Percentiles rank a stretch among this genome's conserved stretches.
These are phyloP conservation scores for Metarhizium guizhouense DNA, from an alignment of 2,329 filamentous ascomycete species.

Conservation along the genomic window DNA sequence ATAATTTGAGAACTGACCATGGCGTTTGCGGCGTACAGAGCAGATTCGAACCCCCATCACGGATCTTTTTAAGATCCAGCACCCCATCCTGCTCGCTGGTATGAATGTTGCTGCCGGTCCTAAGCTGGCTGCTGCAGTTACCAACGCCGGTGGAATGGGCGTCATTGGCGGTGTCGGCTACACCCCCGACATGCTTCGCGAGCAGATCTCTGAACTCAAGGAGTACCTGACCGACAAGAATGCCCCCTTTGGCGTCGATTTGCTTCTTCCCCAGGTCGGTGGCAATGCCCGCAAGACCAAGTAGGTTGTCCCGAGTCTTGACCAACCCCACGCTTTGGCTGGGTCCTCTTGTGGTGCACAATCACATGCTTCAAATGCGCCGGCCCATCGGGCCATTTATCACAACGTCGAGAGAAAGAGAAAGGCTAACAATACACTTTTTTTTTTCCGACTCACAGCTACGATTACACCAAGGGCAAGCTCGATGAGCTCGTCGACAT, in stretches of 20 bases:
- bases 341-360: neutral
- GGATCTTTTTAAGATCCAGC: conserved; percentile 96
- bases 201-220: conserved; percentile 94
- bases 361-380: neutral
- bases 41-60: conserved; percentile 81
- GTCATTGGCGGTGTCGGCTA: conserved; percentile 95
- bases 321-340: neutral
- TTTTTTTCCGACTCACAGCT: conserved; percentile 45
- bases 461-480: conserved; percentile 99
- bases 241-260: conserved; percentile 88
- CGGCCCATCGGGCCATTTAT: neutral
- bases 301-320: conserved; percentile 27
- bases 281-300: conserved; percentile 94
- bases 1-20: neutral
- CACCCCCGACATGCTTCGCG: conserved; percentile 91
- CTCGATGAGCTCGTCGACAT: conserved; percentile 83
- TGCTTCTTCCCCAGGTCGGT: conserved; percentile 89
- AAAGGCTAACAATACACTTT: neutral
- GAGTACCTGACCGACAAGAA: conserved; percentile 80
- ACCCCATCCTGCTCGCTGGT: conserved; percentile 89
- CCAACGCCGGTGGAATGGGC: conserved; percentile 91
- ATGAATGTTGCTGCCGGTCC: conserved; percentile 99
- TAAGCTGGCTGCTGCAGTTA: conserved; percentile 91
- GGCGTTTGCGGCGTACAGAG: conserved; percentile 15
- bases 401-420: neutral